Percentiles rank a stretch among this genome's conserved stretches.
Conservation (phyloP, 139 green algal genomes). For the Micractinium conductrix region DNA sequence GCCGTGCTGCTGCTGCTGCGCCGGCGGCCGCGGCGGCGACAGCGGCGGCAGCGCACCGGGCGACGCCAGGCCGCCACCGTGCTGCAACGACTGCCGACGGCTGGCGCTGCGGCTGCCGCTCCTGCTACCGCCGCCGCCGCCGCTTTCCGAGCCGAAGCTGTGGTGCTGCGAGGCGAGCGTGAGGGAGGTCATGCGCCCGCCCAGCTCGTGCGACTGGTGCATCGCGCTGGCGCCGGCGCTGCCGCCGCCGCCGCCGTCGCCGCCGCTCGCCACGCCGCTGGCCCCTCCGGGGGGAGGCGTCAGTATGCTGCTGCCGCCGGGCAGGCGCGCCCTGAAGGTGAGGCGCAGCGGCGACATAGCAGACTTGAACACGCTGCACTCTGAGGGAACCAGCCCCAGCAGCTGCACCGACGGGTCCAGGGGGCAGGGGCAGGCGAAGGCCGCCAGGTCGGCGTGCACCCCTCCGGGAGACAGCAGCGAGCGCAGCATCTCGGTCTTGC, state of each 20-base stretch:
- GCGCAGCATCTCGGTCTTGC: slow-evolving; percentile 61
- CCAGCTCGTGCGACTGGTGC: slow-evolving; percentile 14
- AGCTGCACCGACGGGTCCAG: slow-evolving; percentile 80
- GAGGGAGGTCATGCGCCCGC: slow-evolving; percentile 16
- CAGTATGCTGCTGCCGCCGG: slow-evolving; percentile 30
- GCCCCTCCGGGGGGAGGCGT: background rate
- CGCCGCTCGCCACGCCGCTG: background rate
- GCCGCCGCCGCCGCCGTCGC: background rate
- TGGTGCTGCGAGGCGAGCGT: slow-evolving; percentile 31
- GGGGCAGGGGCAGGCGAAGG: slow-evolving; percentile 74
- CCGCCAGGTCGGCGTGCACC: slow-evolving; percentile 71
- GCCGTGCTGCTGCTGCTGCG: background rate
- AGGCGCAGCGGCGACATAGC: slow-evolving; percentile 87
- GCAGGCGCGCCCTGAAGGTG: slow-evolving; percentile 58
- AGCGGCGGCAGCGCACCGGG: background rate
- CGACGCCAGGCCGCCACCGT: background rate
- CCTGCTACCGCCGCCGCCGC: background rate
- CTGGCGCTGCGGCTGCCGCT: background rate
- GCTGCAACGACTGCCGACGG: background rate
- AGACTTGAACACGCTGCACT: slow-evolving; percentile 94
- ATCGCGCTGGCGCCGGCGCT: background rate
- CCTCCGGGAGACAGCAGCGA: slow-evolving; percentile 48
- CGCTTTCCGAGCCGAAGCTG: background rate
- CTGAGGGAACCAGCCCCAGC: slow-evolving; percentile 67
- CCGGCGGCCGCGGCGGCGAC: background rate